Evolutionary conservation across 2,329 filamentous ascomycete species (phyloP).

Genomic region (Akanthomyces muscarius): DNA sequence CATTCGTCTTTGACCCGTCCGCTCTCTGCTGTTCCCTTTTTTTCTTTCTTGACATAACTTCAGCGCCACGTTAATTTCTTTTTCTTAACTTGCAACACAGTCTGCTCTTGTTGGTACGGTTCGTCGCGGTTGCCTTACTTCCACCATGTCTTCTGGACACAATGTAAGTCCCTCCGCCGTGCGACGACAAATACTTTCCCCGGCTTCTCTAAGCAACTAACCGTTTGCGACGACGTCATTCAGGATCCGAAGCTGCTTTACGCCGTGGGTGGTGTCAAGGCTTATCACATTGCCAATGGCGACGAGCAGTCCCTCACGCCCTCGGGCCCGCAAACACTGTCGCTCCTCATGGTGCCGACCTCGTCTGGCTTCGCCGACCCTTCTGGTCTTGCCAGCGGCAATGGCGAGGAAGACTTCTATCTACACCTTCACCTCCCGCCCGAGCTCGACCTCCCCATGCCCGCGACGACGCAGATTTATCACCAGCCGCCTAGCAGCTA

Average conservation of each 20-base stretch:
- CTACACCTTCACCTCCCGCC: constrained; percentile 91
- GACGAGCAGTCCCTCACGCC: constrained; percentile 78
- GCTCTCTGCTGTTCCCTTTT: background rate
- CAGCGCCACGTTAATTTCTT: background rate
- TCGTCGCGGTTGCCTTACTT: background rate
- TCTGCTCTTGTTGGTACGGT: background rate
- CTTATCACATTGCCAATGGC: constrained; percentile 87
- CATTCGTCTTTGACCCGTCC: background rate
- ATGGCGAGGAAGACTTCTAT: constrained; percentile 87
- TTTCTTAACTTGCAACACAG: background rate
- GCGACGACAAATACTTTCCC: background rate
- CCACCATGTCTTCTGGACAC: constrained; percentile 41
- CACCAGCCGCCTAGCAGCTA: constrained; percentile 92
- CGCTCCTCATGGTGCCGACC: constrained; percentile 92
- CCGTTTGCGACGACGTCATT: background rate
- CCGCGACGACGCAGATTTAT: constrained; percentile 95
- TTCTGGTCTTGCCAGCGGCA: constrained; percentile 44
- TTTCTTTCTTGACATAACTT: background rate
- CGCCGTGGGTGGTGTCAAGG: constrained; percentile 78
- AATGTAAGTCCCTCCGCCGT: constrained; percentile 32
- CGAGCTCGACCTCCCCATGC: constrained; percentile 87
- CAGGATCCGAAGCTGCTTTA: constrained; percentile 64
- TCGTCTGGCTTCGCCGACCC: constrained; percentile 64
- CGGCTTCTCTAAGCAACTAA: background rate
- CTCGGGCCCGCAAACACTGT: constrained; percentile 84